Evolutionary conservation across 1,139 yeast species (phyloP).

Genomic region (Diutina rugosa): DNA sequence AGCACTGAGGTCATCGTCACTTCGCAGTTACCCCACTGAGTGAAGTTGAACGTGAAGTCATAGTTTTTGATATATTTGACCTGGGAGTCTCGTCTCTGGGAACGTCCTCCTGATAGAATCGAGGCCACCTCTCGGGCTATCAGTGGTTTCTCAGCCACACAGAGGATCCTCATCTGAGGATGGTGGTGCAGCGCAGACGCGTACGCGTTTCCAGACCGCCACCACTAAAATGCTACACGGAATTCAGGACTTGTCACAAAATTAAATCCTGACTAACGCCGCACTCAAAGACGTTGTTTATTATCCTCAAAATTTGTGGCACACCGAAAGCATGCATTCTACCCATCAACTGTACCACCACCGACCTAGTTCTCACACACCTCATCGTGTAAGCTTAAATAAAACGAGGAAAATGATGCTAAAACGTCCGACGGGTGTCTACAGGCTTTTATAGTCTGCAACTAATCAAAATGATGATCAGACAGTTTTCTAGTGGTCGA

Average conservation of each 20-base stretch:
- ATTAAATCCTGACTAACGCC: no score
- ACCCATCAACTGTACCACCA: no score
- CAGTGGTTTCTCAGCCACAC: conserved; percentile 96
- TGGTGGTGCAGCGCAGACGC: not conserved
- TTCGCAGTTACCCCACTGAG: conserved; percentile 43
- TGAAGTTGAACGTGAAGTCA: conserved; percentile 57
- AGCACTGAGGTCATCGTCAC: conserved; percentile 88
- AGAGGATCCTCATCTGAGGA: conserved; percentile 51
- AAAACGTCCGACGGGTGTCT: no score
- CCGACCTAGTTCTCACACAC: no score
- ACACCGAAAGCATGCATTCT: no score
- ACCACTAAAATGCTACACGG: not conserved
- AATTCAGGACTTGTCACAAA: not conserved
- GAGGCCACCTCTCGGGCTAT: conserved; percentile 79
- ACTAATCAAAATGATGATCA: no score
- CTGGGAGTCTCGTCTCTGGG: conserved; percentile 31
- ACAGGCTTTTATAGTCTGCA: no score
- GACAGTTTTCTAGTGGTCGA: no score
- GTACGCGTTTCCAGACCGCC: not conserved
- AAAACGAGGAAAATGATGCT: no score
- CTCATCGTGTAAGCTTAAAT: no score
- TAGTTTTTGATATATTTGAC: conserved; percentile 69
- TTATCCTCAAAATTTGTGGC: no score
- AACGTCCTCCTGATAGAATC: conserved; percentile 64
- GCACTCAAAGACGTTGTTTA: no score